These are phyloP conservation scores for Comarum palustre DNA, from an alignment of 306 rosid species.

Conservation along the genomic window DNA sequence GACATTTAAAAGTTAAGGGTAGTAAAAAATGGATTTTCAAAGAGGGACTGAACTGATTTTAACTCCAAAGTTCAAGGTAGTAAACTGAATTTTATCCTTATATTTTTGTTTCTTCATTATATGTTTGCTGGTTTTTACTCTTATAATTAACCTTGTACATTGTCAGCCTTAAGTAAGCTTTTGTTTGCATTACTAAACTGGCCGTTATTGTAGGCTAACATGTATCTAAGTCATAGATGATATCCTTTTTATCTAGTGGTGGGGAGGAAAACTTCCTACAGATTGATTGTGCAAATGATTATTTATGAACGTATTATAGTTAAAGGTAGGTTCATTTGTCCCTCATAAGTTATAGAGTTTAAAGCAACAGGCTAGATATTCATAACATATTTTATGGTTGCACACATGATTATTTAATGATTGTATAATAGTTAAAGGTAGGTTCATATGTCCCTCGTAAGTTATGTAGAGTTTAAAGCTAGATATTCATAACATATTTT, in stretches of 20 bases:
- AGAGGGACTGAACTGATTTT: too few species aligned
- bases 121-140: not conserved
- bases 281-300: not conserved
- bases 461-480: not conserved
- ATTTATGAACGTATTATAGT: not conserved
- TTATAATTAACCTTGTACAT: not conserved
- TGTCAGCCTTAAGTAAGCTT: not conserved
- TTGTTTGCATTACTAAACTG: not conserved
- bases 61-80: too few species aligned
- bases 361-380: not conserved
- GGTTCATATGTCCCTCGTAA: not conserved
- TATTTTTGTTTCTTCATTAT: constrained; percentile 17
- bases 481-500: not conserved
- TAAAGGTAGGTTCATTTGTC: not conserved
- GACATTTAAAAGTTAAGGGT: too few species aligned
- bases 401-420: not conserved
- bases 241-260: not conserved
- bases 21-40: too few species aligned
- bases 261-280: not conserved
- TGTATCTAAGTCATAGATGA: not conserved
- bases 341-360: not conserved
- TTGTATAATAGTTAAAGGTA: not conserved
- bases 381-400: not conserved
- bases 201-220: not conserved
- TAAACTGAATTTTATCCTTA: too few species aligned